Base-by-base conservation (phyloP, 805 yeast species). In the Kodamaea hsintzibuensis region DNA sequence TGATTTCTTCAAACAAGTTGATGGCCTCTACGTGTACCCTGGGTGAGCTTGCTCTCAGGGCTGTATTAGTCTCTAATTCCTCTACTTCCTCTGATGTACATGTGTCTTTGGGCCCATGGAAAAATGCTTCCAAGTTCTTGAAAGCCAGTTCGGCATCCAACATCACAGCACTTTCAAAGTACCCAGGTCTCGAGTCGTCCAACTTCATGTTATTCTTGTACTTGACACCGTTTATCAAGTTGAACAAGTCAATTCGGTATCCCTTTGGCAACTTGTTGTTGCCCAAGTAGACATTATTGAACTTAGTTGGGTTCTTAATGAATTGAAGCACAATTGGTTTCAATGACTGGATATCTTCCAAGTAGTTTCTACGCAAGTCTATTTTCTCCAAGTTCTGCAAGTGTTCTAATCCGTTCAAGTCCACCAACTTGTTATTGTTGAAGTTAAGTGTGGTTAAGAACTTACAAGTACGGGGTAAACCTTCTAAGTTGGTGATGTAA, bases 141-240 rank as follows among this genome's bases (percentile, higher is more conserved):
- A 72, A 69, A 0, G 85, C 80, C 19, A 72, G 70, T 56, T 79
- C 82, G 1, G 77, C 69, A 57, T 82, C 86, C 50, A 82, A 68
- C 27, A 83, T 65, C 60, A 82, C 62, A 33, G 86, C 79, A 17
- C 81, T 74, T 66, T 83, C 88, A 66, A 83, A 81, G 52, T 83
- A 81, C 0, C 87, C 86, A 0, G 88, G 87, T 51, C 79, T 65
- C 2, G 86, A 81, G 44, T 84, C 86, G 62, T 83, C 87, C 39
- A 83, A 79, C 58, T 79, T 80, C 55, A 83, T 62, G 7, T 62
- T 62, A 57, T 81, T 81, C 19, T 72, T 71, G 55, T 77, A 77
- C 53, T 72, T 76, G 40, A 80, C 78, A 7, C 85, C 86, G 61
- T 82, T 82, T 58, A 81, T 72, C 49, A 83, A 64, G 63, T 83